Percentiles rank a stretch among this genome's conserved stretches.
Conservation (phyloP, 2,329 filamentous ascomycete genomes). For the Epichloe sp. region DNA sequence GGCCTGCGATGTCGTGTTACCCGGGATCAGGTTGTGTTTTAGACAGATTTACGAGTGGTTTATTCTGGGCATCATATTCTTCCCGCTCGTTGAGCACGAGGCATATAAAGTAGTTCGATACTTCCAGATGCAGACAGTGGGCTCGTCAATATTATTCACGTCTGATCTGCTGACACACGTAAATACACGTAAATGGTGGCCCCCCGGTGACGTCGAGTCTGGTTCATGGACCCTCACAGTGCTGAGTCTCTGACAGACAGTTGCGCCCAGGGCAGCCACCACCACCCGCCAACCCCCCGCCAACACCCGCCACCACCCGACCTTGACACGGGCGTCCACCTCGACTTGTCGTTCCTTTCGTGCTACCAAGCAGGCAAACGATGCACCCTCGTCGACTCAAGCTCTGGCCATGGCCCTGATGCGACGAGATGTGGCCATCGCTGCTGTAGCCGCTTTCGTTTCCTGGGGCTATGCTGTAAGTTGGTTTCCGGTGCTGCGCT, state of each 20-base stretch:
- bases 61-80: too few species aligned
- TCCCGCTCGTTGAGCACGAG: background rate
- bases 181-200: too few species aligned
- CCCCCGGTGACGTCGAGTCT: background rate
- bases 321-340: background rate
- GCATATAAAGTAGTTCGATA: background rate
- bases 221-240: too few species aligned
- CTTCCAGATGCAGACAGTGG: background rate
- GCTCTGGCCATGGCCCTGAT: constrained; percentile 51
- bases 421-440: constrained; percentile 58
- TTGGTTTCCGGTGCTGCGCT: constrained; percentile 73
- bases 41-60: background rate
- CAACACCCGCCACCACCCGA: background rate
- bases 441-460: constrained; percentile 58
- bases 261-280: background rate
- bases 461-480: constrained; percentile 78
- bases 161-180: background rate
- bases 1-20: background rate
- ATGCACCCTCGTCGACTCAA: constrained; percentile 19
- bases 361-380: constrained; percentile 9
- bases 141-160: background rate
- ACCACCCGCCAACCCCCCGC: background rate
- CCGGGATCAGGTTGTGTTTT: background rate
- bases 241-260: too few species aligned
- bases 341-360: constrained; percentile 1